Conservation (phyloP, 306 rosid species). For the Fragaria nilgerrensis region DNA sequence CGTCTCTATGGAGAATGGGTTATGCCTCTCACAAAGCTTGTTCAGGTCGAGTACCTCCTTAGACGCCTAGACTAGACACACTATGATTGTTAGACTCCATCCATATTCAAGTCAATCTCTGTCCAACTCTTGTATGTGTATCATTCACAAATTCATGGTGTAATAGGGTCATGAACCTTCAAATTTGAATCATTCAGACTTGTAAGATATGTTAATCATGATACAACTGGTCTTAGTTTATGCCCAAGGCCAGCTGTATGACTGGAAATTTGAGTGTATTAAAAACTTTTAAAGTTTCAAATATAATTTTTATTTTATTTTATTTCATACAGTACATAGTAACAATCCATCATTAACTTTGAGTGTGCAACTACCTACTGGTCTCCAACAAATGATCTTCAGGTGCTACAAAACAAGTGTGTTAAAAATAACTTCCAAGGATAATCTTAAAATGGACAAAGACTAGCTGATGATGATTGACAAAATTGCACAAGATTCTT, state of each 20-base stretch:
- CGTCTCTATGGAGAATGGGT: slow-evolving; percentile 66
- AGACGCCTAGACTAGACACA: slow-evolving; percentile 46
- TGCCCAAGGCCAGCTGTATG: neutral
- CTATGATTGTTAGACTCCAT: neutral
- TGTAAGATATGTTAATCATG: neutral
- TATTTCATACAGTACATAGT: neutral
- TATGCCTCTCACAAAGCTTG: slow-evolving; percentile 81
- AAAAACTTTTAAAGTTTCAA: neutral
- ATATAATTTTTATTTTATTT: neutral
- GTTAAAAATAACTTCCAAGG: neutral
- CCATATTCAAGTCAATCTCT: neutral
- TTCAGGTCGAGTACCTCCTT: slow-evolving; percentile 84
- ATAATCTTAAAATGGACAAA: neutral
- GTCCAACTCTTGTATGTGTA: neutral
- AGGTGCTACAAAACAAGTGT: neutral
- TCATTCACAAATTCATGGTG: neutral
- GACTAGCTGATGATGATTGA: neutral
- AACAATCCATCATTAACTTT: no score
- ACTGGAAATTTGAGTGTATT: neutral
- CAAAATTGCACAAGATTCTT: neutral
- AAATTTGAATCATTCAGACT: neutral
- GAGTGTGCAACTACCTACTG: neutral
- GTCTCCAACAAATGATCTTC: neutral
- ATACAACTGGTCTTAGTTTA: neutral
- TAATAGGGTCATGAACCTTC: neutral